A percentile compares a stretch with the other conserved stretches of the same genome.
These are phyloP conservation scores for Ophiostoma sp. DNA, from an alignment of 2,329 filamentous ascomycete genomes.

Conservation along the genomic window DNA sequence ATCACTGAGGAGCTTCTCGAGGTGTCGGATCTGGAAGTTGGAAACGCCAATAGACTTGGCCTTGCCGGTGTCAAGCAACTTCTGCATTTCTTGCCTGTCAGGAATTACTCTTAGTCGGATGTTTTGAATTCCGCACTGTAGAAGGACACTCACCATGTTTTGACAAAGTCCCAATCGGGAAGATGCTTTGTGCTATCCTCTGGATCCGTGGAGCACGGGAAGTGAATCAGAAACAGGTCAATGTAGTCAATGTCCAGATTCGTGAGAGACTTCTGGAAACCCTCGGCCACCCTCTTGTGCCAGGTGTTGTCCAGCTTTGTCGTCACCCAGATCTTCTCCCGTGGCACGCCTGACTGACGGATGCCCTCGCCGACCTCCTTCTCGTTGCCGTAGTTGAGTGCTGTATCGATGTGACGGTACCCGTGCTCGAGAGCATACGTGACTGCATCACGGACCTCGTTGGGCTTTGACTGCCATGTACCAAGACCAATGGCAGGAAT, in stretches of 20 bases:
- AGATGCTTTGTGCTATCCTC: conserved; percentile 23
- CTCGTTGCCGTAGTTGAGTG: conserved; percentile 28
- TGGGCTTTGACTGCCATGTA: conserved; percentile 13
- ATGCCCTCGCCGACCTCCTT: conserved; percentile 28
- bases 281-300: conserved; percentile 27
- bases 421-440: conserved; percentile 24
- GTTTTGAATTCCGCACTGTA: too few species aligned
- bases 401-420: conserved; percentile 30
- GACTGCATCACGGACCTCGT: conserved; percentile 19
- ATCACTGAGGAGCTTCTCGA: conserved; percentile 44
- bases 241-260: conserved; percentile 25
- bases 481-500: conserved; percentile 13
- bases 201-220: conserved; percentile 21
- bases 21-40: conserved; percentile 26
- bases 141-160: conserved; percentile 23
- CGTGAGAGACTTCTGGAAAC: conserved; percentile 21
- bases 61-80: conserved; percentile 25
- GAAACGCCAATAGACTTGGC: conserved; percentile 28
- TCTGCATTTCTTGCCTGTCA: conserved; percentile 26
- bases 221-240: conserved; percentile 29
- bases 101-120: too few species aligned
- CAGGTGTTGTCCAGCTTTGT: conserved; percentile 29
- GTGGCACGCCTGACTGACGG: conserved; percentile 25
- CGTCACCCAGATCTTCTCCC: conserved; percentile 29
- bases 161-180: conserved; percentile 21